phyloP scores from a whole-genome alignment of 129 eudicot species.

The Kitagawia praeruptora region DNA sequence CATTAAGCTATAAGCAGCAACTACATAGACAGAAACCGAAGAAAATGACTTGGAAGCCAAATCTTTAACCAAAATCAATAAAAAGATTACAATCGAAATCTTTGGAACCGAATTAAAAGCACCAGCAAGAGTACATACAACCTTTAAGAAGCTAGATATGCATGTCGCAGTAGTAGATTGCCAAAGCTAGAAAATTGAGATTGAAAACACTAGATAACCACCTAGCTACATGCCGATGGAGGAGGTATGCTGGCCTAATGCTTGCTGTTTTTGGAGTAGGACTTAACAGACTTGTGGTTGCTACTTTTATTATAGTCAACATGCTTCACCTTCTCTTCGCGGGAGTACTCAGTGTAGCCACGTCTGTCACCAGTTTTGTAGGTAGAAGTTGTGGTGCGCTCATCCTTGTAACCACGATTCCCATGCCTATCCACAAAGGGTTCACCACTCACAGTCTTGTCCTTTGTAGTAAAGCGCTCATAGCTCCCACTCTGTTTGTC shows the following conservation, averaged over 20 bases:
- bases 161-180: too few species aligned
- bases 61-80: too few species aligned
- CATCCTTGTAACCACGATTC: constrained; percentile 17
- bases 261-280: neutral
- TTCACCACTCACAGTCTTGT: constrained; percentile 20
- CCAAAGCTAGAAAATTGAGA: too few species aligned
- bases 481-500: constrained; percentile 19
- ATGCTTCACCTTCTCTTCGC: constrained; percentile 22
- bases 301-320: neutral
- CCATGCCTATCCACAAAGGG: constrained; percentile 19
- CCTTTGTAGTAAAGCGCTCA: constrained; percentile 7
- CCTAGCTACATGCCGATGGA: neutral
- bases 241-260: neutral
- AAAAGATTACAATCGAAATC: too few species aligned
- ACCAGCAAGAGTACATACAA: neutral
- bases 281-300: neutral
- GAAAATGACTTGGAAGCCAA: too few species aligned
- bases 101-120: neutral
- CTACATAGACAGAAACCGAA: too few species aligned
- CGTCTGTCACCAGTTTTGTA: constrained; percentile 23
- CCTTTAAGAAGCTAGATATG: neutral
- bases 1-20: too few species aligned
- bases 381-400: constrained; percentile 17
- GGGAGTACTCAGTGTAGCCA: constrained; percentile 33
- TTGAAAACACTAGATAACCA: neutral